phyloP scores from a whole-genome alignment of 179 eudicot species.

The Beta corolliflora region DNA sequence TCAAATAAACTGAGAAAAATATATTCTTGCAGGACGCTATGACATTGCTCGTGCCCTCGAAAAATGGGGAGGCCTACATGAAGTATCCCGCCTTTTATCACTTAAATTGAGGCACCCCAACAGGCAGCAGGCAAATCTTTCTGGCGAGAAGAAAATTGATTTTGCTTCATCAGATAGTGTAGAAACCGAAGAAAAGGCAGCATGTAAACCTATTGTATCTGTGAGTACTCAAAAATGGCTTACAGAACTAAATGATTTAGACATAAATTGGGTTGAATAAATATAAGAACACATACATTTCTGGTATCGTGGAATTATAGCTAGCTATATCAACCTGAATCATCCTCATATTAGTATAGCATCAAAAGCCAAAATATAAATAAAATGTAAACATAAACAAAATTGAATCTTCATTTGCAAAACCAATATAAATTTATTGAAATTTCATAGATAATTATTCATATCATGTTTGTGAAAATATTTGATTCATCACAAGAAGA shows the following conservation, averaged over 20 bases:
- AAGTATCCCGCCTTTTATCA: conserved; percentile 90
- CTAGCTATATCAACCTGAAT: not conserved
- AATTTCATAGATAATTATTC: not conserved
- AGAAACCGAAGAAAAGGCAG: conserved; percentile 37
- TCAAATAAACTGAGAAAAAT: conserved; percentile 9
- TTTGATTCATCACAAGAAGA: conserved; percentile 31
- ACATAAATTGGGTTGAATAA: conserved; percentile 75
- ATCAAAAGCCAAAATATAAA: not conserved
- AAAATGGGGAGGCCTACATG: conserved; percentile 98
- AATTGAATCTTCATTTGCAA: not conserved
- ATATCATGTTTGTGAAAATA: conserved; percentile 16
- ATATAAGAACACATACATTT: conserved; percentile 3
- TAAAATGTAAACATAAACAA: not conserved
- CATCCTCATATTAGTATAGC: too few relatives aligned
- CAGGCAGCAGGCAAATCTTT: conserved; percentile 59
- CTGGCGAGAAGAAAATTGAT: conserved; percentile 49
- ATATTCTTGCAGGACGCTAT: conserved; percentile 66
- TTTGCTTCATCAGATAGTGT: conserved; percentile 26
- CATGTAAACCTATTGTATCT: conserved; percentile 50
- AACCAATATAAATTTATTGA: not conserved
- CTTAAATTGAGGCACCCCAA: conserved; percentile 80
- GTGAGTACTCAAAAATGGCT: conserved; percentile 81
- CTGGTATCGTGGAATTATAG: conserved; percentile 3
- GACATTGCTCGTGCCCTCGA: conserved; percentile 97
- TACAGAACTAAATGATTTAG: conserved; percentile 62